A percentile compares a stretch with the other conserved stretches of the same genome.
phyloP scores from a whole-genome alignment of 805 yeast species.

The Blastobotrys americana region DNA sequence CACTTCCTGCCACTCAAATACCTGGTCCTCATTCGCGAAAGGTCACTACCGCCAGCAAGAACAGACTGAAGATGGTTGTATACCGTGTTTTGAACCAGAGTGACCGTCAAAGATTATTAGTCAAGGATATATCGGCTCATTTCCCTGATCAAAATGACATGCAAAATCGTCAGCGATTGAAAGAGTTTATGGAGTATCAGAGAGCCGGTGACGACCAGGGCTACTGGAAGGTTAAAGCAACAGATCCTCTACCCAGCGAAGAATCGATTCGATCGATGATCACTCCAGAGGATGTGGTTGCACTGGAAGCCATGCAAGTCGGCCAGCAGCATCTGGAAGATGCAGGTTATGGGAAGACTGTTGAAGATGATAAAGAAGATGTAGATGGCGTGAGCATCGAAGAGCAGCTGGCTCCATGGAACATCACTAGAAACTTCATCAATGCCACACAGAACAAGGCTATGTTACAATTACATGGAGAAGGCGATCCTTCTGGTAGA shows the following conservation, averaged over 20 bases:
- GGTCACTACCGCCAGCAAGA: constrained; percentile 87
- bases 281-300: constrained; percentile 81
- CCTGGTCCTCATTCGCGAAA: constrained; percentile 98
- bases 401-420: constrained; percentile 92
- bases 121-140: constrained; percentile 81
- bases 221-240: constrained; percentile 77
- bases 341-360: constrained; percentile 46
- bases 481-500: constrained; percentile 89
- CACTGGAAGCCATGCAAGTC: constrained; percentile 85
- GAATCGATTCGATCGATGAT: constrained; percentile 77
- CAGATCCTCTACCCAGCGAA: constrained; percentile 61
- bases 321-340: constrained; percentile 90
- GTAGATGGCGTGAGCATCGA: constrained; percentile 50
- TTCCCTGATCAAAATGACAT: constrained; percentile 97
- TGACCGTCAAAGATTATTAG: constrained; percentile 66
- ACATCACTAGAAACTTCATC: constrained; percentile 80
- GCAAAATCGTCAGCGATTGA: constrained; percentile 91
- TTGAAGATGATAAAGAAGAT: constrained; percentile 37
- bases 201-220: constrained; percentile 92
- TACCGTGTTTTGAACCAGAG: constrained; percentile 74
- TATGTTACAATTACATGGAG: constrained; percentile 90
- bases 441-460: constrained; percentile 95
- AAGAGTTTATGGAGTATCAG: constrained; percentile 97
- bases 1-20: constrained; percentile 85
- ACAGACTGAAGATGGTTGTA: constrained; percentile 88